phyloP scores from a whole-genome alignment of 1,284 basidiomycete genomes.

The Ceratorhiza oryzae-sativae region DNA sequence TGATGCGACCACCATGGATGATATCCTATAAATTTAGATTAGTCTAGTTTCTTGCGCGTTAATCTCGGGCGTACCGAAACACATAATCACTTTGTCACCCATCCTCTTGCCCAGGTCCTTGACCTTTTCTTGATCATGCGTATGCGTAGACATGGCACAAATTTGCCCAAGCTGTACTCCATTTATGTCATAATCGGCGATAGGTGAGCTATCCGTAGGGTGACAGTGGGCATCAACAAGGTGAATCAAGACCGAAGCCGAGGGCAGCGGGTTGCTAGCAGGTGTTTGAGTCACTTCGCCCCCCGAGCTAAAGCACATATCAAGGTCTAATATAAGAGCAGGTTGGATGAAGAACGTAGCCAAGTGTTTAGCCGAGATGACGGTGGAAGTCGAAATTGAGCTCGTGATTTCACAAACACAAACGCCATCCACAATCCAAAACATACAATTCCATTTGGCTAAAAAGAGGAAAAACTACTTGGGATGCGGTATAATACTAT shows the following conservation, averaged over 20 bases:
- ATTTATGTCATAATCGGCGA: constrained; percentile 57
- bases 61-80: constrained; percentile 64
- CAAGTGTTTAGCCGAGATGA: too few relatives aligned
- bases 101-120: constrained; percentile 63
- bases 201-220: constrained; percentile 68
- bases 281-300: background rate
- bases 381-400: background rate
- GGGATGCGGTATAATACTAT: constrained; percentile 27
- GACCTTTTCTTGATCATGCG: constrained; percentile 69
- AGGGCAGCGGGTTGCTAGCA: constrained; percentile 30
- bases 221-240: constrained; percentile 82
- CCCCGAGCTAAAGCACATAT: constrained; percentile 10
- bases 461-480: background rate
- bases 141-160: constrained; percentile 75
- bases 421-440: background rate
- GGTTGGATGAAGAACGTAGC: background rate
- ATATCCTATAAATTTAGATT: constrained; percentile 59
- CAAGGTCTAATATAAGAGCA: background rate
- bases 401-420: constrained; percentile 2
- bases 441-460: constrained; percentile 10
- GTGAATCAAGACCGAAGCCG: constrained; percentile 59
- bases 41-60: background rate
- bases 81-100: constrained; percentile 73
- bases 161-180: constrained; percentile 62
- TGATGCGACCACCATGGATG: constrained; percentile 85